Conservation (phyloP, 805 yeast genomes). For the Yamadazyma phyllophila region DNA sequence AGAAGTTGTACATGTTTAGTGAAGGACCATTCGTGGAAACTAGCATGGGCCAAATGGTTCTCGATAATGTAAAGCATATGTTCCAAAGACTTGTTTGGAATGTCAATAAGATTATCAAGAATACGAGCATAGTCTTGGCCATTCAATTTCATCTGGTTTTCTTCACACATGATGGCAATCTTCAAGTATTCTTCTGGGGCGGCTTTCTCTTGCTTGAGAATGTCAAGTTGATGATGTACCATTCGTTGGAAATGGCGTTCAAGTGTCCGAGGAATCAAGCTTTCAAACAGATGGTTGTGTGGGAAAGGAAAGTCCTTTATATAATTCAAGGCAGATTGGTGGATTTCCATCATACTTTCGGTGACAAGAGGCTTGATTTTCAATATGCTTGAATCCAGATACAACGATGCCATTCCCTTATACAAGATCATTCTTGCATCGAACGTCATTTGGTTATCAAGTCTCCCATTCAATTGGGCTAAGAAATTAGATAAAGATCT, state of each 20-base stretch:
- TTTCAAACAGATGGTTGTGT: slow-evolving; percentile 7
- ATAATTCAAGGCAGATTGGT: slow-evolving; percentile 13
- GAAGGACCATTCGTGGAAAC: slow-evolving; percentile 23
- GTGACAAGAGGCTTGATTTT: slow-evolving; percentile 23
- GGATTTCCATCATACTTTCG: slow-evolving; percentile 25
- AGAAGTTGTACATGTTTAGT: slow-evolving; percentile 19
- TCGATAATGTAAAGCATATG: slow-evolving; percentile 25
- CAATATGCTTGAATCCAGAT: slow-evolving; percentile 20
- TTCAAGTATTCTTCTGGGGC: slow-evolving; percentile 12
- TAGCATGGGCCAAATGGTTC: slow-evolving; percentile 28
- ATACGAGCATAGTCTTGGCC: slow-evolving; percentile 20
- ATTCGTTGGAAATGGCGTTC: slow-evolving; percentile 18
- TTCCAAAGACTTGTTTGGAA: slow-evolving; percentile 3
- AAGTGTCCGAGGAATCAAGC: slow-evolving; percentile 19
- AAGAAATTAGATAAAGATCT: slow-evolving; percentile 30
- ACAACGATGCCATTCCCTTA: slow-evolving; percentile 29
- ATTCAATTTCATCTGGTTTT: slow-evolving; percentile 15
- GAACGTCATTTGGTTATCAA: slow-evolving; percentile 21
- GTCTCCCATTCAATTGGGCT: slow-evolving; percentile 17
- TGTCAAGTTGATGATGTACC: slow-evolving; percentile 17
- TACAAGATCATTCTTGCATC: slow-evolving; percentile 24
- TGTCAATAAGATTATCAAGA: slow-evolving; percentile 9
- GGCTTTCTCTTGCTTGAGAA: slow-evolving; percentile 6
- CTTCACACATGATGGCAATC: slow-evolving; percentile 9
- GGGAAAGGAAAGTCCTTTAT: slow-evolving; percentile 19